These are phyloP conservation scores for Thalassiosira delicatula DNA, from an alignment of 352 stramenopile genomes.

Conservation along the genomic window DNA sequence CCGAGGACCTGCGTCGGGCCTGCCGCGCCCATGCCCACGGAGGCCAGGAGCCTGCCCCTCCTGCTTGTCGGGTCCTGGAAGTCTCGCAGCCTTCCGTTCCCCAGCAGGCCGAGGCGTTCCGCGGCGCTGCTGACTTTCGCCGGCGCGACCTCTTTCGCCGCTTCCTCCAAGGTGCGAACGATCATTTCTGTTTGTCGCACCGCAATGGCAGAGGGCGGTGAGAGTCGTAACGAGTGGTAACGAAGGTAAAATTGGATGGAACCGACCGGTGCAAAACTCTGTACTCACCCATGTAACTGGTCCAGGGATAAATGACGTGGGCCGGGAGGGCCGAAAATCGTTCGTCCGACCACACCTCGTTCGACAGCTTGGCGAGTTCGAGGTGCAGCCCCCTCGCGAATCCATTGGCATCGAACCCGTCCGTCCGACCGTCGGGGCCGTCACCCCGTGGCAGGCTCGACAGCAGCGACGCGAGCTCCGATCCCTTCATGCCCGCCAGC, in stretches of 20 bases:
- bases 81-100: constrained; percentile 10
- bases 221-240: too few relatives aligned
- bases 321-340: constrained; percentile 61
- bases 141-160: constrained; percentile 42
- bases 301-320: constrained; percentile 71
- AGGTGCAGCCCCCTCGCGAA: constrained; percentile 70
- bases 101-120: neutral
- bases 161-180: constrained; percentile 63
- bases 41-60: constrained; percentile 40
- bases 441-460: constrained; percentile 27
- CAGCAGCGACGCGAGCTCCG: constrained; percentile 63
- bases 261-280: too few relatives aligned
- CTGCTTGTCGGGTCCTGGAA: constrained; percentile 8
- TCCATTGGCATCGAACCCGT: constrained; percentile 42
- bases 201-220: too few relatives aligned
- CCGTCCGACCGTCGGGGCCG: constrained; percentile 22
- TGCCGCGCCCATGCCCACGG: constrained; percentile 32
- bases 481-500: constrained; percentile 73
- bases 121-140: neutral
- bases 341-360: constrained; percentile 66
- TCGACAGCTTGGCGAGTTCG: constrained; percentile 62
- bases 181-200: too few relatives aligned
- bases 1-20: too few relatives aligned
- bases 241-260: too few relatives aligned
- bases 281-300: constrained; percentile 64